These are phyloP conservation scores for Cyberlindnera euphorbiae DNA, from an alignment of 805 yeast species.

Conservation along the genomic window DNA sequence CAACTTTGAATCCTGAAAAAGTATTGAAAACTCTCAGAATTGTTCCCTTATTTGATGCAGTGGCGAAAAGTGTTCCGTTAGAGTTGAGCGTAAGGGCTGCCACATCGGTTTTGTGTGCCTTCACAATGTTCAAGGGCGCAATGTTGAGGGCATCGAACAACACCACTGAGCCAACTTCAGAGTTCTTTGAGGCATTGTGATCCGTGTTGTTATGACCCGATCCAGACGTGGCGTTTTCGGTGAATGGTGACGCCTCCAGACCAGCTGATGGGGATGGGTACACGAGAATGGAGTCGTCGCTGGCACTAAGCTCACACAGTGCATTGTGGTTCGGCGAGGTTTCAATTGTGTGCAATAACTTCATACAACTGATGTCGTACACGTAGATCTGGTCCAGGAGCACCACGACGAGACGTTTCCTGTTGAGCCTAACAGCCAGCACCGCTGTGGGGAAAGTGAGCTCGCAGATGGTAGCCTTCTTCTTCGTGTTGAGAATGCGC, in stretches of 20 bases:
- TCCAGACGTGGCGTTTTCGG: neutral
- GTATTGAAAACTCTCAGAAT: constrained; percentile 78
- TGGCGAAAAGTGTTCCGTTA: constrained; percentile 79
- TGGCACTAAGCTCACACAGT: constrained; percentile 29
- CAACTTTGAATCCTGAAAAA: constrained; percentile 46
- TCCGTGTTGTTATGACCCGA: neutral
- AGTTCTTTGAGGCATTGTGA: no score
- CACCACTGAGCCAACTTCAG: constrained; percentile 39
- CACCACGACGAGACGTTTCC: constrained; percentile 75
- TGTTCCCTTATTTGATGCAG: constrained; percentile 89
- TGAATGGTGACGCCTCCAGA: constrained; percentile 19
- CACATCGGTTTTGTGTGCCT: constrained; percentile 79
- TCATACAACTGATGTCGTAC: constrained; percentile 88
- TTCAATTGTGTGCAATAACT: constrained; percentile 67
- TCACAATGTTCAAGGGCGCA: constrained; percentile 74
- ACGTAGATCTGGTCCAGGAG: constrained; percentile 77
- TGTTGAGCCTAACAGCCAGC: constrained; percentile 67
- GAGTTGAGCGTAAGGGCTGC: constrained; percentile 63
- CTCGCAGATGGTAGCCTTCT: constrained; percentile 76
- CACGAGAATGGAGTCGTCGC: constrained; percentile 46
- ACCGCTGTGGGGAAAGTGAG: constrained; percentile 78
- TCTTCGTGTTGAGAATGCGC: constrained; percentile 65
- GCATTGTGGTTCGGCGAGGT: constrained; percentile 41
- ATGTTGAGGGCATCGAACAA: constrained; percentile 72
- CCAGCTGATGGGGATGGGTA: constrained; percentile 46